Base-by-base conservation (phyloP, 2,329 filamentous ascomycete genomes). In the Alternaria panax region DNA sequence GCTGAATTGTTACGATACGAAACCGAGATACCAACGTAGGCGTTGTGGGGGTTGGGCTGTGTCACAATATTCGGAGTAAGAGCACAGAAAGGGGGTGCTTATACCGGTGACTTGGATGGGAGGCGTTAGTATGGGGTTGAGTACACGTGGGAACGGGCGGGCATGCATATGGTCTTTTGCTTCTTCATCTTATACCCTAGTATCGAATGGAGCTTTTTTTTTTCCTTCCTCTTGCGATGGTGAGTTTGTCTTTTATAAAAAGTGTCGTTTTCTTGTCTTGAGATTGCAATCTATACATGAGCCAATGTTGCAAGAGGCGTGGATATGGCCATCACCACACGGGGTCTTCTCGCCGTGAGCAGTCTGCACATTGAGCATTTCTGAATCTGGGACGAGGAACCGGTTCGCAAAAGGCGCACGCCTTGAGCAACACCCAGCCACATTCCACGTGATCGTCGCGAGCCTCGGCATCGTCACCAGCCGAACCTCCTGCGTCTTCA, bases 161-260 rank as follows among this genome's bases (percentile, higher is more conserved):
- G 40, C 41, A 25, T 59, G 40, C 41, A 25, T 59, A 32, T 25
- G 51, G 46, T 43, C 22, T 42, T 53, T 53, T 53, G 34, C 28
- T 51, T 53, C 34, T 43, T 62, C 51, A 62, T 59, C 59, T 59
- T 62, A 62, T 62, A 62, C 59, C 59, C 59, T 59, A 59, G 59
- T 55, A 51, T 51, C 34, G 51, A 62, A 62, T 59, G 51, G 54
- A 59, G 59, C 56, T 27, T 47, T 51, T 55, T 38, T 48, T 27
- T 38, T 30, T 27, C 25, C 8, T 27, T 27, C n/a, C n/a, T 27
- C 25, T 42, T 45, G 36, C 12, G 22, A 28, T 30, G 11, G 36
- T 51, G 48, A 51, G 48, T 51, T 18, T 32, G 2, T 47, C 3
- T 18, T 22, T 5, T 11, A 8, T 20, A 16, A 11, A 11, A 28